Percentiles rank a stretch among this genome's conserved stretches.
phyloP scores from a whole-genome alignment of 257 asterid genomes.

The Solanum tacnaense region DNA sequence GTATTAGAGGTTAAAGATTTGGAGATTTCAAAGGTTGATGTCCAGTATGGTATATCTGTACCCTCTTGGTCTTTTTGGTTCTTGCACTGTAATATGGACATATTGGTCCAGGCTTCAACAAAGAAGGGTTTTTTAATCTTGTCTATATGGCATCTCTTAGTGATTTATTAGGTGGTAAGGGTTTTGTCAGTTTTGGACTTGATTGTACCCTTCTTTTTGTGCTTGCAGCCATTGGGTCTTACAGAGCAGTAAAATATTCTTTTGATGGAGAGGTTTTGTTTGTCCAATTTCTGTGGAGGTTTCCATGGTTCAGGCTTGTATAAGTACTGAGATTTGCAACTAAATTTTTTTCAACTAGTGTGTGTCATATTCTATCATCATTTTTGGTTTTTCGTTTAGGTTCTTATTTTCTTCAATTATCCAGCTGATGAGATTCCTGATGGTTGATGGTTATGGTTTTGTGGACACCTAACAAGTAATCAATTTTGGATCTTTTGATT shows the following conservation, averaged over 20 bases:
- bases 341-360: background rate
- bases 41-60: too few species aligned
- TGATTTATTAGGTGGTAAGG: background rate
- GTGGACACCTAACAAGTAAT: background rate
- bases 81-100: background rate
- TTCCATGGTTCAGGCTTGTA: background rate
- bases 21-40: background rate
- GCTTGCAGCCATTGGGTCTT: background rate
- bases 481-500: background rate
- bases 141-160: background rate
- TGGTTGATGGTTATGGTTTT: background rate
- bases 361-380: background rate
- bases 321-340: background rate
- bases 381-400: background rate
- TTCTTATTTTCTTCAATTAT: background rate
- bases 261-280: background rate
- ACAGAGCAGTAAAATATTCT: background rate
- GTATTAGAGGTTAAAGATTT: too few species aligned
- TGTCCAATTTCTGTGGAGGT: background rate
- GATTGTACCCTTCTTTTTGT: background rate
- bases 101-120: background rate
- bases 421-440: background rate
- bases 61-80: background rate
- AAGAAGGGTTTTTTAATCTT: background rate
- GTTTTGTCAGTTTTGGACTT: background rate